phyloP scores from a whole-genome alignment of 2,329 filamentous ascomycete genomes.

The Monosporascus sp. region DNA sequence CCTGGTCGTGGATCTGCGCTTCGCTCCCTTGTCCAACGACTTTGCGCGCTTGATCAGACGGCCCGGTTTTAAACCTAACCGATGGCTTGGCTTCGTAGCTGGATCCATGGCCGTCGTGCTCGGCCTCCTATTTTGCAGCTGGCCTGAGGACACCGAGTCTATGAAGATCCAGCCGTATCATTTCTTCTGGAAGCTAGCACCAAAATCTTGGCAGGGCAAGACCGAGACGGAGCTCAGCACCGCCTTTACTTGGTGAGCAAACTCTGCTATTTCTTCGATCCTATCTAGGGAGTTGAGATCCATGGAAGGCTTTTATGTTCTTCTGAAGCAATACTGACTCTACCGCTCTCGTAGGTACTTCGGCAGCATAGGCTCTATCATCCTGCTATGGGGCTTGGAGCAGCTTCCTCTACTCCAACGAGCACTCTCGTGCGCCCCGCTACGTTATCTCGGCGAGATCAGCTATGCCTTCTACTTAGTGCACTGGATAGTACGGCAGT shows the following conservation, averaged over 20 bases:
- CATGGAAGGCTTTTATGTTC: not conserved
- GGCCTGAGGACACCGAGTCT: not conserved
- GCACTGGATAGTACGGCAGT: not conserved
- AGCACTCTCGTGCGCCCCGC: not conserved
- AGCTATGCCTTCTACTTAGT: conserved; percentile 4
- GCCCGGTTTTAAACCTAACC: not conserved
- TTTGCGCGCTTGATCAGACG: not conserved
- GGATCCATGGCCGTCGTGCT: not conserved
- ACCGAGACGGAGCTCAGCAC: not conserved
- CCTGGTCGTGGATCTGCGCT: conserved; percentile 1
- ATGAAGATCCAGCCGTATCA: conserved; percentile 1
- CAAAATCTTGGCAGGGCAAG: not conserved
- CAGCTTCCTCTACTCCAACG: not conserved
- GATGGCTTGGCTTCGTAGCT: not conserved
- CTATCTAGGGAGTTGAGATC: too few species aligned
- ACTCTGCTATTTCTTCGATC: not conserved
- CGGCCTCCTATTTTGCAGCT: not conserved
- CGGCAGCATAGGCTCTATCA: not conserved
- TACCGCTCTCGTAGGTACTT: not conserved
- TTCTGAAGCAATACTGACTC: not conserved
- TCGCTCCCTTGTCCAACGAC: conserved; percentile 2
- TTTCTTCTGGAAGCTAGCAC: not conserved
- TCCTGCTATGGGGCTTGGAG: conserved; percentile 1
- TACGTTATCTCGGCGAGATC: conserved; percentile 2
- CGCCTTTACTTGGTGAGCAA: not conserved